Evolutionary conservation across 495 filamentous ascomycete species (phyloP), one percentile per base, ranked within the genome.

Genomic region (Aspergillus homomorphus): DNA sequence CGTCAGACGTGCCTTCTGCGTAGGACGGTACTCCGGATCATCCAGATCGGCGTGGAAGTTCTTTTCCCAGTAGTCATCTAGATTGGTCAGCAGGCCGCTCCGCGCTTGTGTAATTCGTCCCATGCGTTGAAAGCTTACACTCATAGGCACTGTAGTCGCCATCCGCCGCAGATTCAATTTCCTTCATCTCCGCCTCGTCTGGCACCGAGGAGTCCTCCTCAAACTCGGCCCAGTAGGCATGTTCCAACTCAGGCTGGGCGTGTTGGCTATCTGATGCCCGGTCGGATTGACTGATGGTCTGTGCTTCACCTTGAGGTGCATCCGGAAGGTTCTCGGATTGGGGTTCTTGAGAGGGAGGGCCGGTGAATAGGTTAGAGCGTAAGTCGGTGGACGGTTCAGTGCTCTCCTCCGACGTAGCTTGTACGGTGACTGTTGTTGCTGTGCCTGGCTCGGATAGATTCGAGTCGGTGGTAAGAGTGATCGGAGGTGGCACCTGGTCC

Each of bases 181-280:
- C 79, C 61, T 79, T 82, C 57, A 87, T 62, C 66, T 89, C 85
- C 4, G 77, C 74, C 65, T 84, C 84, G 59, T 83, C 77, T 8
- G 86, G 85, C 1, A 64, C 58, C 1, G 82, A 81, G 28, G 71
- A 78, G 56, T 89, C 86, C 71, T 87, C 84, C 30, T 75, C 73
- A 14, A 77, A 67, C 18, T 74, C 77, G 6, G 72, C 72, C 79
- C 79, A 82, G 48, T 72, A 77, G 26, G 78, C 75, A 65, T 75
- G 66, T 45, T 82, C 78, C 6, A 75, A 57, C n/a, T 74, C 67
- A 3, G 60, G 59, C n/a, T 56, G 62, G 7, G 54, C 55, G 23
- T 24, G 38, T 54, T 51, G 49, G 20, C 50, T 45, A 2, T 45
- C 33, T 16, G 59, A 15, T 1, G 44, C 26, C 7, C 43, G 50